Evolutionary conservation across 176 grass and related monocot species (phyloP).

Genomic region (Ampelocalamus luodianensis): DNA sequence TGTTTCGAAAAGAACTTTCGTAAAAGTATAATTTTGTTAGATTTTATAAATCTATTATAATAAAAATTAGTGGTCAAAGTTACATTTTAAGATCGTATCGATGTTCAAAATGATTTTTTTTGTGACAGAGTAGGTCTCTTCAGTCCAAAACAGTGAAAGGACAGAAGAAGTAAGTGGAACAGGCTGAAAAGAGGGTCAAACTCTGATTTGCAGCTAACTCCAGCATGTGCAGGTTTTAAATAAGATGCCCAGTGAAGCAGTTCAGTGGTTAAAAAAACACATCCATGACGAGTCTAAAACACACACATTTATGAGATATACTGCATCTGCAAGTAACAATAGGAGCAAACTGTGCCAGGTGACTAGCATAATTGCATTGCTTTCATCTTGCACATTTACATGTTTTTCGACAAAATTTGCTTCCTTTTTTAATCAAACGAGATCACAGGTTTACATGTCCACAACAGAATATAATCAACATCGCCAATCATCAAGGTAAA

Average conservation of each 20-base stretch:
- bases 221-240: not conserved
- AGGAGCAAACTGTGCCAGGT: not conserved
- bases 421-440: not conserved
- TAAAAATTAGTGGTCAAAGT: no score
- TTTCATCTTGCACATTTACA: not conserved
- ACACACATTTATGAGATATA: not conserved
- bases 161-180: not conserved
- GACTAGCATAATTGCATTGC: not conserved
- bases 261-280: not conserved
- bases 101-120: no score
- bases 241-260: not conserved
- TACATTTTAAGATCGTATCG: no score
- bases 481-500: not conserved
- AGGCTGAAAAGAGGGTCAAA: not conserved
- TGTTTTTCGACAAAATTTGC: not conserved
- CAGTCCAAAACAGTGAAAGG: constrained; percentile 39
- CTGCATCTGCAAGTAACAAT: not conserved
- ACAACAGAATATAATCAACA: not conserved
- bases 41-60: no score
- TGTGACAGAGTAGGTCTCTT: constrained; percentile 14
- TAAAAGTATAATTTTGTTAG: no score
- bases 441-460: not conserved
- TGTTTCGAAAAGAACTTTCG: no score
- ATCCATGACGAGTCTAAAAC: not conserved
- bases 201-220: not conserved